These are phyloP conservation scores for Lithocarpus polystachyus DNA, from an alignment of 306 rosid genomes.

Conservation along the genomic window DNA sequence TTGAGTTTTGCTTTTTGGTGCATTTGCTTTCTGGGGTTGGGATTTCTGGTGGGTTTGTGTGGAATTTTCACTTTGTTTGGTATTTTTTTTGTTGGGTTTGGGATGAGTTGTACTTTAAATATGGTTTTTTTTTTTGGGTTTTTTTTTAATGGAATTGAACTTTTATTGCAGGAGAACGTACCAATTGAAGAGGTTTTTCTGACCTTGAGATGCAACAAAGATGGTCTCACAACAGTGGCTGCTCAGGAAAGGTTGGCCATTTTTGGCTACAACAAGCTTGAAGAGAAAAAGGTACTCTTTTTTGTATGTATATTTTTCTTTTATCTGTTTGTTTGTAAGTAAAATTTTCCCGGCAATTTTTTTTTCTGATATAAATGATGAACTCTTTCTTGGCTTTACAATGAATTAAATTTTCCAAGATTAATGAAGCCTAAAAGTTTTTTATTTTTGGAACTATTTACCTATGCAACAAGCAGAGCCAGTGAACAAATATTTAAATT, in stretches of 20 bases:
- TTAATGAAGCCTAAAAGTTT: neutral
- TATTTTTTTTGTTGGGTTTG: constrained; percentile 2
- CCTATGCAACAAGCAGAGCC: neutral
- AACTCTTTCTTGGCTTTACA: neutral
- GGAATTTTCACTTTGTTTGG: constrained; percentile 11
- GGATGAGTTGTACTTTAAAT: neutral
- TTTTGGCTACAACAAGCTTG: constrained; percentile 79
- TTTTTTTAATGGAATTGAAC: neutral
- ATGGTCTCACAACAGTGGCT: constrained; percentile 67
- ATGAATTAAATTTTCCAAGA: neutral
- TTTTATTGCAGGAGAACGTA: constrained; percentile 58
- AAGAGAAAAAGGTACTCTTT: constrained; percentile 61
- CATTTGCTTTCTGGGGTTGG: neutral
- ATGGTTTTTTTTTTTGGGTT: neutral
- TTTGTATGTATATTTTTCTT: neutral
- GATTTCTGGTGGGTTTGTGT: constrained; percentile 5
- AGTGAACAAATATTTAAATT: neutral
- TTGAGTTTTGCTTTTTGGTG: neutral
- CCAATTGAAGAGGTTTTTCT: constrained; percentile 73
- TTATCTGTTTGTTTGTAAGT: neutral
- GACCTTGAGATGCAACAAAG: constrained; percentile 56
- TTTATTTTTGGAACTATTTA: neutral
- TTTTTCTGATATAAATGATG: neutral
- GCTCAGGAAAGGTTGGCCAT: constrained; percentile 62
- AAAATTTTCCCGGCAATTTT: neutral